A percentile compares a stretch with the other conserved stretches of the same genome.
phyloP scores from a whole-genome alignment of 1,139 yeast species.

The Wickerhamiella infanticola region DNA sequence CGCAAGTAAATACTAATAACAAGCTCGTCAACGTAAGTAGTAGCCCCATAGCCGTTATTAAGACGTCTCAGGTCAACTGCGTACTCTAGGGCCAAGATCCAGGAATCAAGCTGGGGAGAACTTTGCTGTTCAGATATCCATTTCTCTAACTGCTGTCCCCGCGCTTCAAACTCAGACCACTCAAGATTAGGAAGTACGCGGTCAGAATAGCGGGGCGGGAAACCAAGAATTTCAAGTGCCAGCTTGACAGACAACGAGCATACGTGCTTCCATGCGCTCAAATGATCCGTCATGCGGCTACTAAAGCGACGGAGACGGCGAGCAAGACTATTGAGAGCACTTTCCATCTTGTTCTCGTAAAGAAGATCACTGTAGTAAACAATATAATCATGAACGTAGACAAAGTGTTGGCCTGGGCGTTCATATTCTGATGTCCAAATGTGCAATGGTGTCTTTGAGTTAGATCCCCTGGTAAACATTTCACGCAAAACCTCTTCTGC shows the following conservation, averaged over 20 bases:
- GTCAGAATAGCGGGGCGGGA: conserved; percentile 41
- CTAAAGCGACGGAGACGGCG: conserved; percentile 29
- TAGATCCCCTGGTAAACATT: conserved; percentile 46
- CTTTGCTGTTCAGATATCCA: conserved; percentile 1
- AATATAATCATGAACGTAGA: conserved; percentile 58
- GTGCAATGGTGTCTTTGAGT: conserved; percentile 56
- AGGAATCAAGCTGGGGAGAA: conserved; percentile 4
- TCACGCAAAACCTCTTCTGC: conserved; percentile 45
- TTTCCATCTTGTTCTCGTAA: conserved; percentile 39
- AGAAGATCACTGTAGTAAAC: conserved; percentile 46
- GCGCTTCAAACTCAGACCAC: conserved; percentile 30
- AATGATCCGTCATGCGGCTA: conserved; percentile 52
- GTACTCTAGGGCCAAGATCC: conserved; percentile 29
- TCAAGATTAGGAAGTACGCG: conserved; percentile 32
- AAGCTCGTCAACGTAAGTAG: conserved; percentile 63
- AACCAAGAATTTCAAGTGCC: conserved; percentile 31
- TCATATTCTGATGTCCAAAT: conserved; percentile 93
- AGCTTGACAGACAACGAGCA: conserved; percentile 37
- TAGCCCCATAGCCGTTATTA: conserved; percentile 72
- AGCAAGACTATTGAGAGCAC: conserved; percentile 28
- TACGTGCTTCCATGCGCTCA: conserved; percentile 47
- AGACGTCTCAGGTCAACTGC: conserved; percentile 50
- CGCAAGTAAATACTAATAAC: conserved; percentile 46
- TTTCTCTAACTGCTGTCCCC: conserved; percentile 6
- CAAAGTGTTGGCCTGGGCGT: conserved; percentile 85